Percentiles rank a stretch among this genome's conserved stretches.
phyloP scores from a whole-genome alignment of 345 rosid genomes.

The Murraya koenigii region DNA sequence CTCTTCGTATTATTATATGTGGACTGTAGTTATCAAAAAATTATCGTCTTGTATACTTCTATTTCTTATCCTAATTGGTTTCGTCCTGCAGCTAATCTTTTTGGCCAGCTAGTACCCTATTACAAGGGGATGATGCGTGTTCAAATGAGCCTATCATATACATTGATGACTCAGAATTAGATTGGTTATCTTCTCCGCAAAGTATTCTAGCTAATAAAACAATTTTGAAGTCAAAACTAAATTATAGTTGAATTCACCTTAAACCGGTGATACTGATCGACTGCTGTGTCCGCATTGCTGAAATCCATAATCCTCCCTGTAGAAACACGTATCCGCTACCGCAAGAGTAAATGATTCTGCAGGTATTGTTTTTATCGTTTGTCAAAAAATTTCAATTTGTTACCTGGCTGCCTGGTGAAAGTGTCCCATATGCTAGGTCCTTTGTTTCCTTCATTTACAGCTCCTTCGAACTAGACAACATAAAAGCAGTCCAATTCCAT shows the following conservation, averaged over 20 bases:
- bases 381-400: not conserved
- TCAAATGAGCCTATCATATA: not conserved
- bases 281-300: constrained; percentile 92
- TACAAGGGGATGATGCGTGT: not conserved
- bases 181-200: not conserved
- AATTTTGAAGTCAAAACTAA: constrained; percentile 15
- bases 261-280: constrained; percentile 87
- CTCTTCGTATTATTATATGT: not conserved
- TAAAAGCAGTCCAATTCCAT: not conserved
- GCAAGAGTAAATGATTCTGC: not conserved
- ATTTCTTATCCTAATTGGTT: constrained; percentile 17
- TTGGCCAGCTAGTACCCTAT: not conserved
- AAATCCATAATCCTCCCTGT: constrained; percentile 86
- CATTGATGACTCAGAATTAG: not conserved
- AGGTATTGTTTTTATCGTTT: not conserved
- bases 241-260: constrained; percentile 38
- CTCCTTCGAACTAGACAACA: constrained; percentile 77
- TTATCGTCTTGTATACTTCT: not conserved
- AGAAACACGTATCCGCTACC: not conserved
- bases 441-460: constrained; percentile 83
- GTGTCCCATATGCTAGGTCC: constrained; percentile 92
- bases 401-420: constrained; percentile 74
- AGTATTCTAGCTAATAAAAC: not conserved
- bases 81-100: not conserved
- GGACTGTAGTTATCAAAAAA: not conserved